These are phyloP conservation scores for Lentithecium fluviatile DNA, from an alignment of 495 filamentous ascomycete species.

Conservation along the genomic window DNA sequence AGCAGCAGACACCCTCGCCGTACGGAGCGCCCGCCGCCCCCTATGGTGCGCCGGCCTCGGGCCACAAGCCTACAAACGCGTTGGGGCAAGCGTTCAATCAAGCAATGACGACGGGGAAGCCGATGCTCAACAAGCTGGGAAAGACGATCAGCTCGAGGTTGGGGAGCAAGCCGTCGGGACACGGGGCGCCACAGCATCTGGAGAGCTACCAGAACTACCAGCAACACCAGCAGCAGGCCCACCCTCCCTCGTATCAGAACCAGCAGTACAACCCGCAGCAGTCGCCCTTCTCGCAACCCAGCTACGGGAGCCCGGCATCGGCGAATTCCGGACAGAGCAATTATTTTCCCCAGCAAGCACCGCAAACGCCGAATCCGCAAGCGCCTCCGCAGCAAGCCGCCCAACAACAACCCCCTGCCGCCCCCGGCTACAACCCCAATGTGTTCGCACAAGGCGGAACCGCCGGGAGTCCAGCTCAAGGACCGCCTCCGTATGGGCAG, in stretches of 20 bases:
- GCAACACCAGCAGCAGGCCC: conserved; percentile 26
- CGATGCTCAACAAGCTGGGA: conserved; percentile 30
- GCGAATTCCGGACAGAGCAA: conserved; percentile 26
- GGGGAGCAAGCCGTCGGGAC: conserved; percentile 16
- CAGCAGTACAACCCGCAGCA: conserved; percentile 18
- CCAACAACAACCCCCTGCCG: conserved; percentile 4
- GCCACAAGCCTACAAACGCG: neutral
- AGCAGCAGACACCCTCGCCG: conserved; percentile 16
- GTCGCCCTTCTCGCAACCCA: conserved; percentile 20
- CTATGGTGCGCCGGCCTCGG: neutral
- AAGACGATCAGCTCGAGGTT: conserved; percentile 33
- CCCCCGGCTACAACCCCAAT: conserved; percentile 11
- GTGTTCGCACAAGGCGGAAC: conserved; percentile 7
- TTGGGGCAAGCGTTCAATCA: conserved; percentile 29
- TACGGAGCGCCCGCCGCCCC: conserved; percentile 1
- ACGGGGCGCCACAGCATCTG: conserved; percentile 26
- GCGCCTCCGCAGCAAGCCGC: conserved; percentile 4
- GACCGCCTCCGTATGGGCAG: conserved; percentile 10
- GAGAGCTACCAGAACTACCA: conserved; percentile 29
- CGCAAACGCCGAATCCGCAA: neutral
- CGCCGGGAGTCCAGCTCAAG: neutral
- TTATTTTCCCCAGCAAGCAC: conserved; percentile 23
- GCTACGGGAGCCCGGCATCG: conserved; percentile 26
- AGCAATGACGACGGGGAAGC: conserved; percentile 35
- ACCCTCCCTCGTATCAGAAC: neutral